Conservation (phyloP, 2,329 filamentous ascomycete species). For the Fusarium sp. region DNA sequence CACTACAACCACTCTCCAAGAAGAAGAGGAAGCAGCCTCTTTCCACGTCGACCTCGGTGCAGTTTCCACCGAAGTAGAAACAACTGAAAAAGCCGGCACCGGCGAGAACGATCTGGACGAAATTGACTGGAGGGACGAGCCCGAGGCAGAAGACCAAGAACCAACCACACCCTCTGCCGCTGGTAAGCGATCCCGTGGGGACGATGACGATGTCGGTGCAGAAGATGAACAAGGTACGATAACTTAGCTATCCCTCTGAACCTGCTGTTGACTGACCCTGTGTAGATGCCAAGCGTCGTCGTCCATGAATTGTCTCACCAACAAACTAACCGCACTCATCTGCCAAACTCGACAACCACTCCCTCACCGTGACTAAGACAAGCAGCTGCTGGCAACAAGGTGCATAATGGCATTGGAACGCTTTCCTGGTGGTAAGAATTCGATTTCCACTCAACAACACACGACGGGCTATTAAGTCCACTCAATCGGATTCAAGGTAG, state of each 20-base stretch:
- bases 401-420: slow-evolving; percentile 4
- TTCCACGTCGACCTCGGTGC: slow-evolving; percentile 42
- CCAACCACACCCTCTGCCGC: slow-evolving; percentile 38
- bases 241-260: not conserved
- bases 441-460: slow-evolving; percentile 15
- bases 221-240: slow-evolving; percentile 53
- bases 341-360: slow-evolving; percentile 14
- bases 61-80: slow-evolving; percentile 37
- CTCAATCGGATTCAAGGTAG: slow-evolving; percentile 27
- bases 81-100: slow-evolving; percentile 37
- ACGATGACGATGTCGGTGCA: slow-evolving; percentile 48
- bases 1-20: slow-evolving; percentile 52
- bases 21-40: slow-evolving; percentile 49
- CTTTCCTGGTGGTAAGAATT: slow-evolving; percentile 45
- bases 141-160: slow-evolving; percentile 40
- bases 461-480: slow-evolving; percentile 1
- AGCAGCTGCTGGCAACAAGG: slow-evolving; percentile 22
- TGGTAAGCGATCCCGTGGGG: slow-evolving; percentile 49
- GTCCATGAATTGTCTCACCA: slow-evolving; percentile 49
- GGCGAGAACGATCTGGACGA: slow-evolving; percentile 45
- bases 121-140: slow-evolving; percentile 51
- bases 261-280: slow-evolving; percentile 48
- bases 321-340: slow-evolving; percentile 37
- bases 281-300: slow-evolving; percentile 65
- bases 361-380: slow-evolving; percentile 20